Conservation (phyloP, 345 rosid genomes). For the Raphanus raphanistrum region DNA sequence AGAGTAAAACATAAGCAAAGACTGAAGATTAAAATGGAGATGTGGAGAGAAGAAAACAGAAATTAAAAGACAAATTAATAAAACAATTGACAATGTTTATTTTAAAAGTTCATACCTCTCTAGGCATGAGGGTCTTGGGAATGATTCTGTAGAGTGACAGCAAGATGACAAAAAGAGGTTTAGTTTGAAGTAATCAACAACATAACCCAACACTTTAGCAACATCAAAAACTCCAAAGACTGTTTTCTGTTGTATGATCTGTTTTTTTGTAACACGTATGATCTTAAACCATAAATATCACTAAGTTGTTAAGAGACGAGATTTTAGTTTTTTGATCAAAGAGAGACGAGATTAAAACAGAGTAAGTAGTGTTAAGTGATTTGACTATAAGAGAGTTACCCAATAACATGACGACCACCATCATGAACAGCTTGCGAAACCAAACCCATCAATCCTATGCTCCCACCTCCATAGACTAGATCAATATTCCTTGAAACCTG, state of each 20-base stretch:
- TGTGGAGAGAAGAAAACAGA: constrained; percentile 15
- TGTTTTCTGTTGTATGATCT: not conserved
- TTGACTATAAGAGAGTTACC: constrained; percentile 49
- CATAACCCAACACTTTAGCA: constrained; percentile 15
- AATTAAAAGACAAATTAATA: constrained; percentile 18
- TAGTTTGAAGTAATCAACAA: constrained; percentile 17
- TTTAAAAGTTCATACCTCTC: constrained; percentile 65
- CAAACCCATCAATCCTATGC: constrained; percentile 99
- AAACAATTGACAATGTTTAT: constrained; percentile 18
- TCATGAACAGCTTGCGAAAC: constrained; percentile 99
- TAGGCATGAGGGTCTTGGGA: constrained; percentile 99
- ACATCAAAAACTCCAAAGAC: constrained; percentile 11
- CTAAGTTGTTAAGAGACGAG: not conserved
- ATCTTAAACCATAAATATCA: not conserved
- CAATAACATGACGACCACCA: constrained; percentile 99
- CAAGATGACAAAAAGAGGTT: constrained; percentile 56
- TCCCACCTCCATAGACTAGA: constrained; percentile 99
- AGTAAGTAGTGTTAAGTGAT: not conserved
- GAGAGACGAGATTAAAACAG: not conserved
- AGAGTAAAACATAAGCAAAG: constrained; percentile 39
- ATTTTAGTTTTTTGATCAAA: not conserved
- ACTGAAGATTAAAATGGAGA: not conserved
- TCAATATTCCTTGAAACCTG: constrained; percentile 98
- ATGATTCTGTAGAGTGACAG: constrained; percentile 87
- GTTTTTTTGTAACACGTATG: no score